Evolutionary conservation across 805 yeast species (phyloP).

Genomic region (Saccharomycopsis synnaedendra): DNA sequence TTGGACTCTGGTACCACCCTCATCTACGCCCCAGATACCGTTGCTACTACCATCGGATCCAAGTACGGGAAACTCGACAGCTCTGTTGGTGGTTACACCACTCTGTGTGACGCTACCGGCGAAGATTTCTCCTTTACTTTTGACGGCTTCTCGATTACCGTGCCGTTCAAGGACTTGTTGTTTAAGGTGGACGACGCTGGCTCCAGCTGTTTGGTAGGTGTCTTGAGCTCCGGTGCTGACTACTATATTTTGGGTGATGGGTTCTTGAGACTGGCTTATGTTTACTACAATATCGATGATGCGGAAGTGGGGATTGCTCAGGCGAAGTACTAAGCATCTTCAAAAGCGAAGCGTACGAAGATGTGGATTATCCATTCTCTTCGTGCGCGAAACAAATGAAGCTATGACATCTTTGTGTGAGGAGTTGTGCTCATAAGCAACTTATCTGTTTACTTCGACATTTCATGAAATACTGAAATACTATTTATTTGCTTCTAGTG

Average conservation of each 20-base stretch:
- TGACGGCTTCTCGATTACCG: constrained; percentile 42
- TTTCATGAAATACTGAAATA: too few relatives aligned
- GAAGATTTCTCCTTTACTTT: constrained; percentile 25
- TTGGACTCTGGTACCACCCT: constrained; percentile 48
- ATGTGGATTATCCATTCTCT: too few relatives aligned
- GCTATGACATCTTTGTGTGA: too few relatives aligned
- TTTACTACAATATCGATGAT: constrained; percentile 53
- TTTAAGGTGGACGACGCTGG: not conserved
- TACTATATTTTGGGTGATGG: constrained; percentile 40
- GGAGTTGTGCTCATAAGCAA: too few relatives aligned
- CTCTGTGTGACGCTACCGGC: constrained; percentile 6
- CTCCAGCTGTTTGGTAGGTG: constrained; percentile 10
- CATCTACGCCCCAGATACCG: constrained; percentile 32
- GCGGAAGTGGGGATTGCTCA: constrained; percentile 46
- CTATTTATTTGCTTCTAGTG: too few relatives aligned
- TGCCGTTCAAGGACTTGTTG: constrained; percentile 32
- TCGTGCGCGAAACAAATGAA: too few relatives aligned
- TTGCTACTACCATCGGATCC: constrained; percentile 18
- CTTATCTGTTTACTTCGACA: too few relatives aligned
- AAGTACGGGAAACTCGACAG: constrained; percentile 24
- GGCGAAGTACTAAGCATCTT: constrained; percentile 18
- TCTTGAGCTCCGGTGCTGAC: constrained; percentile 8
- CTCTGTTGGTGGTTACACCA: constrained; percentile 11
- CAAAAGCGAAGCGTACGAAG: too few relatives aligned
- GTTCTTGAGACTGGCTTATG: constrained; percentile 46